These are phyloP conservation scores for Thoreauomyces humboldtii DNA, from an alignment of 192 early-diverging fungal species.

Conservation along the genomic window DNA sequence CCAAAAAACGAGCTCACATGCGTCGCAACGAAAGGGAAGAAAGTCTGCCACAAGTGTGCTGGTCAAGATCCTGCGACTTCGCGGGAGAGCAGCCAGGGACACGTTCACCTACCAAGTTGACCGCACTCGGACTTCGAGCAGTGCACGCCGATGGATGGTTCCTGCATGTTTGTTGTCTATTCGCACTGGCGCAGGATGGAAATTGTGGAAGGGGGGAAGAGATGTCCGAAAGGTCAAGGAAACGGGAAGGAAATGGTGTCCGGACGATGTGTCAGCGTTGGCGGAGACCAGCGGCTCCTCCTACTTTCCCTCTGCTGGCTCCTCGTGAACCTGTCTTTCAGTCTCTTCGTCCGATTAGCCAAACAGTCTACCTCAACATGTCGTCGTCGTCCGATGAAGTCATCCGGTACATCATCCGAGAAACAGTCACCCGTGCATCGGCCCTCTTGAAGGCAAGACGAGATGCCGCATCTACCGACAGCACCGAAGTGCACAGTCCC, in stretches of 20 bases:
- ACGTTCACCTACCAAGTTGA: neutral
- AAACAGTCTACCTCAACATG: too few relatives aligned
- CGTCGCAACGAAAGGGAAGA: neutral
- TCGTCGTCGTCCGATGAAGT: slow-evolving; percentile 49
- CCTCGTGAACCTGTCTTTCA: too few relatives aligned
- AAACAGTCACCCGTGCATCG: slow-evolving; percentile 45
- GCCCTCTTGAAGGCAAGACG: slow-evolving; percentile 39
- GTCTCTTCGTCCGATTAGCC: too few relatives aligned
- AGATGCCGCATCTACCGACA: slow-evolving; percentile 1
- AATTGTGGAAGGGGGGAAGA: too few relatives aligned
- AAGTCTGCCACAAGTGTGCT: neutral
- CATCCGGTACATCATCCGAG: slow-evolving; percentile 53
- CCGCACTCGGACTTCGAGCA: neutral
- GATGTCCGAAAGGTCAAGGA: too few relatives aligned
- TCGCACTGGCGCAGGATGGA: too few relatives aligned
- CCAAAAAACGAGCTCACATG: neutral
- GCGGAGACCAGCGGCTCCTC: too few relatives aligned
- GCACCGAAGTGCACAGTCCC: neutral
- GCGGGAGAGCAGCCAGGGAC: neutral
- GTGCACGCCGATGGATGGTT: neutral
- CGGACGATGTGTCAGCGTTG: too few relatives aligned
- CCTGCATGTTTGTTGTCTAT: slow-evolving; percentile 1
- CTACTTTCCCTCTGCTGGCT: too few relatives aligned
- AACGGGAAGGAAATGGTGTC: too few relatives aligned
- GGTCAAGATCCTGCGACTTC: neutral